Evolutionary conservation across 306 rosid species (phyloP).

Genomic region (Trichosanthes truncata): DNA sequence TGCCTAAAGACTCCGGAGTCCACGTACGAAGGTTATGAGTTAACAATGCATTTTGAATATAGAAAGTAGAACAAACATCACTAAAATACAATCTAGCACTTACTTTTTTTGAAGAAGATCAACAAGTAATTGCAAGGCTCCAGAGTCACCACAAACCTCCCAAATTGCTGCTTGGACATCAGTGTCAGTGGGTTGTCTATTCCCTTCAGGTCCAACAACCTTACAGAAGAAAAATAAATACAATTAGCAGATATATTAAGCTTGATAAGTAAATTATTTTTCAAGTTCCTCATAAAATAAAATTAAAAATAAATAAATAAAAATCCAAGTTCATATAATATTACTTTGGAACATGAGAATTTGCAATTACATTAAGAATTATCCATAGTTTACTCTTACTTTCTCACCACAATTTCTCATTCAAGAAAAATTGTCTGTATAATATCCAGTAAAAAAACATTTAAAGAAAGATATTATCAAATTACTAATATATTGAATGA

Average conservation of each 20-base stretch:
- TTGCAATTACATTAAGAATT: not conserved
- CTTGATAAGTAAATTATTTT: not conserved
- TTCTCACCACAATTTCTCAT: not conserved
- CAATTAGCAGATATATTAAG: constrained; percentile 10
- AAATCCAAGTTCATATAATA: not conserved
- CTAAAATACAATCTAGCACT: constrained; percentile 10
- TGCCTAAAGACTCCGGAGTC: not conserved
- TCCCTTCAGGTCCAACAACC: constrained; percentile 66
- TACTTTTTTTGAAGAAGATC: constrained; percentile 85
- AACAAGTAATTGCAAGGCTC: constrained; percentile 84
- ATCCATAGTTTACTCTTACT: not conserved
- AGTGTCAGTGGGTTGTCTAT: constrained; percentile 51
- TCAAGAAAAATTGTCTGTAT: not conserved
- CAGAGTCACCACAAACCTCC: constrained; percentile 94
- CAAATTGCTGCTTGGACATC: constrained; percentile 86
- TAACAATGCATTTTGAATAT: no score
- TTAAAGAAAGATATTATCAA: not conserved
- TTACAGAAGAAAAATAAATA: constrained; percentile 20
- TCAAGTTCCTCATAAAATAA: not conserved
- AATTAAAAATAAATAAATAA: not conserved
- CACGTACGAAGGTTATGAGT: not conserved
- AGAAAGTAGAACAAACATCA: not conserved
- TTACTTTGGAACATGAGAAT: not conserved
- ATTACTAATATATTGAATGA: not conserved
- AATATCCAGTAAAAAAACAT: not conserved